phyloP scores from a whole-genome alignment of 2,329 filamentous ascomycete genomes.

The Cadophora malorum region DNA sequence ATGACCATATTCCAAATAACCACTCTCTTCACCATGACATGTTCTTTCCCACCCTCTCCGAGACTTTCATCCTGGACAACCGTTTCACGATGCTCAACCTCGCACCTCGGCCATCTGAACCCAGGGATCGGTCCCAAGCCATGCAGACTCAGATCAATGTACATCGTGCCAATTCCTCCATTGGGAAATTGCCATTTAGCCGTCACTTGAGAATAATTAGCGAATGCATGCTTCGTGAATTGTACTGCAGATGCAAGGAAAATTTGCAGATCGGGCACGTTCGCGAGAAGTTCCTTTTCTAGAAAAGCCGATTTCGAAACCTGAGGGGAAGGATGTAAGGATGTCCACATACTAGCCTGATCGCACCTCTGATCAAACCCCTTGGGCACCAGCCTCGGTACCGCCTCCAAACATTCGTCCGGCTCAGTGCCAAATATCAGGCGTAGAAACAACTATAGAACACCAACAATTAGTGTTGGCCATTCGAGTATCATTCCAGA shows the following conservation, averaged over 20 bases:
- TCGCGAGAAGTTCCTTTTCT: background rate
- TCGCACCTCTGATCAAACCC: conserved; percentile 46
- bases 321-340: background rate
- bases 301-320: conserved; percentile 1
- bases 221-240: background rate
- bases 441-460: conserved; percentile 46
- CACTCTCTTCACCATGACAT: conserved; percentile 33
- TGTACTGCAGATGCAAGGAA: background rate
- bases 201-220: conserved; percentile 32
- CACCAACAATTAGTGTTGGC: background rate
- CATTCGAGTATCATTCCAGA: background rate
- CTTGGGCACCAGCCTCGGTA: conserved; percentile 41
- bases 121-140: conserved; percentile 38
- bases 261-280: background rate
- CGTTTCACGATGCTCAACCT: conserved; percentile 54
- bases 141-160: conserved; percentile 40
- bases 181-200: conserved; percentile 50
- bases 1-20: conserved; percentile 33
- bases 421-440: conserved; percentile 50
- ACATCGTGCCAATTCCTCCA: conserved; percentile 47
- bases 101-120: conserved; percentile 36
- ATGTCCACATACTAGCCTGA: conserved; percentile 35
- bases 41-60: conserved; percentile 40
- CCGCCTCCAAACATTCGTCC: conserved; percentile 47
- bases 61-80: conserved; percentile 57